Percentiles rank a stretch among this genome's conserved stretches.
phyloP scores from a whole-genome alignment of 352 stramenopile species.

The Globisporangium solare region DNA sequence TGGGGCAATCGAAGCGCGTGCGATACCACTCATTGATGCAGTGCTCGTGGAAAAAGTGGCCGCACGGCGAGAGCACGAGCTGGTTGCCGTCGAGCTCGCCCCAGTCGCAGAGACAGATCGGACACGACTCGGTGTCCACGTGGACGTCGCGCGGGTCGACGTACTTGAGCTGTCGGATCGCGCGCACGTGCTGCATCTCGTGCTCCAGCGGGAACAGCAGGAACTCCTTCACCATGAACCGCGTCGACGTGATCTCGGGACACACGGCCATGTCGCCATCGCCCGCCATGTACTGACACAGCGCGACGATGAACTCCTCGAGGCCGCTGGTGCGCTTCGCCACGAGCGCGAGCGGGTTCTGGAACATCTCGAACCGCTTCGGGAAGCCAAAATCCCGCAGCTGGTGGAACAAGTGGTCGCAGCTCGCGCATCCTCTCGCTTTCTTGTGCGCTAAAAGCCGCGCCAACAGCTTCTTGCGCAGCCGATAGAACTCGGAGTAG shows the following conservation, averaged over 20 bases:
- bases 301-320: constrained; percentile 73
- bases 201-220: constrained; percentile 79
- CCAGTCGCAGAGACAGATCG: constrained; percentile 84
- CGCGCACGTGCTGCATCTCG: constrained; percentile 75
- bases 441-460: constrained; percentile 61
- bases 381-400: constrained; percentile 75
- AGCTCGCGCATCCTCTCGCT: constrained; percentile 39
- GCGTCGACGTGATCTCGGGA: constrained; percentile 52
- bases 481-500: constrained; percentile 82
- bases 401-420: constrained; percentile 43
- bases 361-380: constrained; percentile 67
- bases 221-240: constrained; percentile 82
- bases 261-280: constrained; percentile 48
- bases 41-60: constrained; percentile 86
- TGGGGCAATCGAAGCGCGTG: constrained; percentile 85
- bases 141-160: constrained; percentile 77
- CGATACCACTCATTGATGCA: constrained; percentile 89
- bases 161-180: constrained; percentile 81
- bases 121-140: constrained; percentile 76
- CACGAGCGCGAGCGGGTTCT: constrained; percentile 60
- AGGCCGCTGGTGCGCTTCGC: constrained; percentile 53
- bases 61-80: constrained; percentile 73
- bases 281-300: constrained; percentile 67
- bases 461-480: constrained; percentile 69
- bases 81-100: constrained; percentile 77